Conservation (phyloP, 2,329 filamentous ascomycete genomes). For the Didymella glomerata region DNA sequence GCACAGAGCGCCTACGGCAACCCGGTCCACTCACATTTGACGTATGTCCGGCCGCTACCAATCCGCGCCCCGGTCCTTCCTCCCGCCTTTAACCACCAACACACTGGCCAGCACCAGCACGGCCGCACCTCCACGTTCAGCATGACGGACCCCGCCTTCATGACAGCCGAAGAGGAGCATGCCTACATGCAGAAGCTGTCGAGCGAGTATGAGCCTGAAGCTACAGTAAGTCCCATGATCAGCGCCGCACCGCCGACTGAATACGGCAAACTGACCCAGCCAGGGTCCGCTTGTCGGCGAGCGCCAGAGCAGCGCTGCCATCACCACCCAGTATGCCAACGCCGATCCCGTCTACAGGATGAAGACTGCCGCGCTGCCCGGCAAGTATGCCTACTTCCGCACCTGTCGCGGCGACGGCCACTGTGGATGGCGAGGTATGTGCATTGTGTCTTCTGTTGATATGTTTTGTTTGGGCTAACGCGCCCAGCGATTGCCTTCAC, state of each 20-base stretch:
- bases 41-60: slow-evolving; percentile 53
- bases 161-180: slow-evolving; percentile 62
- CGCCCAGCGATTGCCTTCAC: slow-evolving; percentile 83
- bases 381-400: slow-evolving; percentile 87
- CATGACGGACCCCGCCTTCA: slow-evolving; percentile 51
- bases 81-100: slow-evolving; percentile 46
- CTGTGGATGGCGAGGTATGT: slow-evolving; percentile 95
- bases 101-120: slow-evolving; percentile 45
- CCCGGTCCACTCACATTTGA: slow-evolving; percentile 37
- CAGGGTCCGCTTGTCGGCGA: slow-evolving; percentile 86
- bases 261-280: slow-evolving; percentile 32
- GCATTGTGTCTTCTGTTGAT: slow-evolving; percentile 7
- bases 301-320: slow-evolving; percentile 76
- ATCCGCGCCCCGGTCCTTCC: slow-evolving; percentile 52
- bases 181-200: slow-evolving; percentile 69
- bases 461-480: slow-evolving; percentile 39
- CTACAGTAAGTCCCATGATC: slow-evolving; percentile 58
- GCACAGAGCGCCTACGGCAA: slow-evolving; percentile 37
- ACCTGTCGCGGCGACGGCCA: slow-evolving; percentile 91
- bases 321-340: slow-evolving; percentile 86
- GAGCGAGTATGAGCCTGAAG: slow-evolving; percentile 66
- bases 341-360: slow-evolving; percentile 84
- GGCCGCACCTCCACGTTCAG: slow-evolving; percentile 38
- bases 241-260: slow-evolving; percentile 23
- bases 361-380: slow-evolving; percentile 85